Evolutionary conservation across 2,329 filamentous ascomycete species (phyloP), one percentile per base, ranked within the genome.

Genomic region (Tympanopsis confertula): DNA sequence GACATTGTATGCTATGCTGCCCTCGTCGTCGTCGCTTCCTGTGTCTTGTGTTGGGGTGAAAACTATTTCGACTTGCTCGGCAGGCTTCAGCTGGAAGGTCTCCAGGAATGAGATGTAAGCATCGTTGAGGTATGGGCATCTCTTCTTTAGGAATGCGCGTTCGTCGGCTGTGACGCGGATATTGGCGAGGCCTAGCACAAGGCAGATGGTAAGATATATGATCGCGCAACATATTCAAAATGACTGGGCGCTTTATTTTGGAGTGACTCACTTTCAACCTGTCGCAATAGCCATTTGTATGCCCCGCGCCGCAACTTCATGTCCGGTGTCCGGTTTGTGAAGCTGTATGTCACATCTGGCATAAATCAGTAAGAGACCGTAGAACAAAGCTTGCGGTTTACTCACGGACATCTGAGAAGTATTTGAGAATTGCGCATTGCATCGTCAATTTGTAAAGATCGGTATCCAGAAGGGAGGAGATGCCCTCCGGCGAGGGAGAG

Each of bases 101-200:
- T 78, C 76, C 18, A 98, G 75, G 56, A 84, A 98, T 13, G 73
- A 63, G 39, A 98, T 71, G 56, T 96, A 96, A 14, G 77, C 71
- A 20, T 75, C 55, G 37, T 72, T 80, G 18, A 98, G 70, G 61
- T 94, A 98, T 3, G 76, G 70, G 63, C 89, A 96, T 47, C 82
- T 78, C 19, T 71, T 71, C 54, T 80, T 71, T 40, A 98, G 71
- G 57, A 86, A 98, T 4, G 69, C 65, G 39, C 86, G 71, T 59
- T 98, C 91, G 38, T 93, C 85, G 32, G 73, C 64, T 1, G 83
- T 81, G 30, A 96, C 69, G 4, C 73, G 75, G 42, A 98, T 79
- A 52, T 89, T 82, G 38, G 78, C 85, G 33, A 98, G 78, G 55
- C 87, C 84, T 87, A 44, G 19, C 7, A 10, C n/a, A n/a, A n/a